Conservation (phyloP, 768 basidiomycete genomes). For the Tylopilus balloui region DNA sequence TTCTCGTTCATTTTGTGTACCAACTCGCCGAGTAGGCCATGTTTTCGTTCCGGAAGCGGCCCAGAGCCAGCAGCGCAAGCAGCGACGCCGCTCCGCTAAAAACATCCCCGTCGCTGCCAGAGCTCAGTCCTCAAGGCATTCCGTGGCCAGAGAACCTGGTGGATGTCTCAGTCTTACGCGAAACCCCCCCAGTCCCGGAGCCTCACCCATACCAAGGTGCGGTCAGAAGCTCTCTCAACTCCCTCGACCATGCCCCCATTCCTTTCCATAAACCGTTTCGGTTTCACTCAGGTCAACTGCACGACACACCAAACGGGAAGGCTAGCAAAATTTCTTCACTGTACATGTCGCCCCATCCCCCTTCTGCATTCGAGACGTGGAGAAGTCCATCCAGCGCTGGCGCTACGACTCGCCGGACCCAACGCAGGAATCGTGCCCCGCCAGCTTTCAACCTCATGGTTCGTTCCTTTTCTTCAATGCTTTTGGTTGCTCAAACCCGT, state of each 20-base stretch:
- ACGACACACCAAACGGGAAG: conserved; percentile 25
- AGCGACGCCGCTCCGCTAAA: conserved; percentile 44
- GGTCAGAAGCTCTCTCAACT: conserved; percentile 61
- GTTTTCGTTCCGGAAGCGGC: conserved; percentile 71
- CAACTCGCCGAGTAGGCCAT: conserved; percentile 36
- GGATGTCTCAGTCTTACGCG: conserved; percentile 61
- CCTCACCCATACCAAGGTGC: conserved; percentile 56
- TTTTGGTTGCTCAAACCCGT: conserved; percentile 2
- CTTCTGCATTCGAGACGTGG: conserved; percentile 59
- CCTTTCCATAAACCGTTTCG: conserved; percentile 85
- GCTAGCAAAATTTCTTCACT: conserved; percentile 60
- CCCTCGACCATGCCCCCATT: conserved; percentile 49
- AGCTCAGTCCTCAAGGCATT: conserved; percentile 68
- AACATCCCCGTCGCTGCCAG: conserved; percentile 77
- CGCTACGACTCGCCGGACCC: conserved; percentile 47
- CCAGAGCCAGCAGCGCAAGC: conserved; percentile 44
- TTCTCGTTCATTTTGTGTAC: conserved; percentile 23
- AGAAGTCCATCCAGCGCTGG: conserved; percentile 37
- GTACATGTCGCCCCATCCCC: conserved; percentile 58
- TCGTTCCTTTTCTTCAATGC: conserved; percentile 10
- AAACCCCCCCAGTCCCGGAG: conserved; percentile 32
- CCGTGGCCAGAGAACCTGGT: conserved; percentile 85
- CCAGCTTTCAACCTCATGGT: conserved; percentile 90
- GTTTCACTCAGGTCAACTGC: conserved; percentile 36
- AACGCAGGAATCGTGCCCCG: conserved; percentile 59